Conservation (phyloP, 257 asterid species). For the Jaltomata sinuosa region DNA sequence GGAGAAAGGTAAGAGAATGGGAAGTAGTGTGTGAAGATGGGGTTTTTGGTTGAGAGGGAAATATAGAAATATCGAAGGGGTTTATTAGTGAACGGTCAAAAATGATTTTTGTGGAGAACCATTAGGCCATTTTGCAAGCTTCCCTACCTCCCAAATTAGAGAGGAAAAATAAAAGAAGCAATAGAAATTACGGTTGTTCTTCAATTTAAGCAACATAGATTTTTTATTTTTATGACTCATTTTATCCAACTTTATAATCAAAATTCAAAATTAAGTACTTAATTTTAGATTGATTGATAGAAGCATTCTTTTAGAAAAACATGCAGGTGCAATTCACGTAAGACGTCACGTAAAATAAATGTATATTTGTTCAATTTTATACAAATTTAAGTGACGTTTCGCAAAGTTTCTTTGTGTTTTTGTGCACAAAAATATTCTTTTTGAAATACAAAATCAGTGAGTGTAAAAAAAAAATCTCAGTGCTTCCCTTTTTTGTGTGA, state of each 20-base stretch:
- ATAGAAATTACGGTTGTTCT: neutral
- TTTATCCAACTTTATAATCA: neutral
- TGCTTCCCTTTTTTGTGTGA: too few species aligned
- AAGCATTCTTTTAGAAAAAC: too few species aligned
- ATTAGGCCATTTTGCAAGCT: constrained; percentile 8
- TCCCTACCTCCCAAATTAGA: constrained; percentile 1
- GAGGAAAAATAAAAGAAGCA: neutral
- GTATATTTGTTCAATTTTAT: too few species aligned
- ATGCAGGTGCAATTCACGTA: too few species aligned
- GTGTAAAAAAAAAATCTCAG: too few species aligned
- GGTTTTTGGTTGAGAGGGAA: neutral
- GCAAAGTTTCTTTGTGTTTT: too few species aligned
- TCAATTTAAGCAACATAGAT: neutral
- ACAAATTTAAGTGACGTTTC: too few species aligned
- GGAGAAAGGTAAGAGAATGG: neutral
- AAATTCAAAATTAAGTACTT: too few species aligned
- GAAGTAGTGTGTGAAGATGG: neutral
- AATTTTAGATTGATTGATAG: neutral
- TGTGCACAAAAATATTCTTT: too few species aligned
- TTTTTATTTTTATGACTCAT: neutral
- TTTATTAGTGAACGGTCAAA: neutral
- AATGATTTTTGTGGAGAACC: constrained; percentile 9
- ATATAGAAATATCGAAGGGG: neutral
- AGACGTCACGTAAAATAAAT: too few species aligned
- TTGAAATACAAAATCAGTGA: too few species aligned